phyloP scores from a whole-genome alignment of 129 eudicot genomes.

The Daucus carota region DNA sequence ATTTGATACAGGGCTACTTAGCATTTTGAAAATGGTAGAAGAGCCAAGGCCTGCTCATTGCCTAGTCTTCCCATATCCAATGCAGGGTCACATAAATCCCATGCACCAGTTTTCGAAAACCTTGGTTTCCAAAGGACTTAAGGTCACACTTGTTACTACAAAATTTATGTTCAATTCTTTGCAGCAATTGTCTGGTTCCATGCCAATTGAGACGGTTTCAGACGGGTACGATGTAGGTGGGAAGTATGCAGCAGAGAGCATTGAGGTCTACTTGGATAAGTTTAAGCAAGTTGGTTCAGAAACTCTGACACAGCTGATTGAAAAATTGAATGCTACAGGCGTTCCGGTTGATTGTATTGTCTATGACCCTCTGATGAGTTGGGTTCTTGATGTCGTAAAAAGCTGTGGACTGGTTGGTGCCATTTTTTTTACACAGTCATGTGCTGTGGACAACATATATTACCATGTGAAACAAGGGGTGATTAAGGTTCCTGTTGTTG shows the following conservation, averaged over 20 bases:
- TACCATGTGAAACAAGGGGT: conserved; percentile 29
- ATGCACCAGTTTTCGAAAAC: conserved; percentile 14
- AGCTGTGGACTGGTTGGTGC: conserved; percentile 29
- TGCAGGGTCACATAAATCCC: conserved; percentile 22
- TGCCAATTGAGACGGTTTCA: conserved; percentile 37
- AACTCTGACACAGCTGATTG: conserved; percentile 27
- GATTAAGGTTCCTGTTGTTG: conserved; percentile 27
- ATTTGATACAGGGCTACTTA: not conserved
- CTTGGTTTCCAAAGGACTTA: conserved; percentile 23
- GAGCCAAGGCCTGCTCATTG: conserved; percentile 9
- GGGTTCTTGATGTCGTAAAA: conserved; percentile 54
- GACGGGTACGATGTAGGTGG: conserved; percentile 50
- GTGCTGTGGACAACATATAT: conserved; percentile 47
- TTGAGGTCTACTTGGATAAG: conserved; percentile 16
- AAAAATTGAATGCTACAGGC: conserved; percentile 17
- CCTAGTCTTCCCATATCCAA: conserved; percentile 15
- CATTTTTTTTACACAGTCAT: conserved; percentile 51
- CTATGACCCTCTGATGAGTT: conserved; percentile 48
- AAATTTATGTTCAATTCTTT: conserved; percentile 17
- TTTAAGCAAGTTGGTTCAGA: conserved; percentile 32
- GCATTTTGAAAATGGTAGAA: not conserved
- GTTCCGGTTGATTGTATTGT: conserved; percentile 28
- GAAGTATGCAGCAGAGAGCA: conserved; percentile 12
- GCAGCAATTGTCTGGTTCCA: conserved; percentile 14
- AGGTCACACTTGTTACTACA: conserved; percentile 38